Evolutionary conservation across 805 yeast genomes (phyloP).

Genomic region (Cyberlindnera xylosilytica): DNA sequence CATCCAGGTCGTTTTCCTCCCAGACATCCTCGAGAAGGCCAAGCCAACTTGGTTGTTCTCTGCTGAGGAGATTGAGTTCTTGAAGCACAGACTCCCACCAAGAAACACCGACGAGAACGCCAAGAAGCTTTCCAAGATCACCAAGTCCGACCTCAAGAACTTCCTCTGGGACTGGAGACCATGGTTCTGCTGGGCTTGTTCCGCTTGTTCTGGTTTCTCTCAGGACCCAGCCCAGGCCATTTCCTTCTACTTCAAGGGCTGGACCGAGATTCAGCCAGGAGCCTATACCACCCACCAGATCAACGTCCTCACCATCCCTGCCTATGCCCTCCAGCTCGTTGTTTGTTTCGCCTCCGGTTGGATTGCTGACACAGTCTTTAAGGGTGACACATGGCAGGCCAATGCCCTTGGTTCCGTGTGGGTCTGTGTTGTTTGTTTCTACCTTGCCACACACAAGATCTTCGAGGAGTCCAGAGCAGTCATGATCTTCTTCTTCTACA

Average conservation of each 20-base stretch:
- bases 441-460: conserved; percentile 12
- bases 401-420: conserved; percentile 8
- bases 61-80: conserved; percentile 11
- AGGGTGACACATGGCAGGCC: conserved; percentile 14
- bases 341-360: conserved; percentile 11
- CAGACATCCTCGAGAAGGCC: conserved; percentile 27
- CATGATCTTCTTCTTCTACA: conserved; percentile 14
- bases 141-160: conserved; percentile 6
- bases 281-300: conserved; percentile 12
- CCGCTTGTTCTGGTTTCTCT: conserved; percentile 8
- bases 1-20: conserved; percentile 19
- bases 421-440: conserved; percentile 11
- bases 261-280: conserved; percentile 7
- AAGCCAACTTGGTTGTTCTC: conserved; percentile 30
- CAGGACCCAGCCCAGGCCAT: conserved; percentile 12
- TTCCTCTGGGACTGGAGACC: conserved; percentile 13
- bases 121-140: conserved; percentile 1
- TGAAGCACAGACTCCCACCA: conserved; percentile 13
- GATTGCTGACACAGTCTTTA: conserved; percentile 14
- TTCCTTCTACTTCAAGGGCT: conserved; percentile 14
- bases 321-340: conserved; percentile 10
- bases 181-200: conserved; percentile 10
- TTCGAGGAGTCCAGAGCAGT: conserved; percentile 6
- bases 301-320: conserved; percentile 10
- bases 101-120: conserved; percentile 8